phyloP scores from a whole-genome alignment of 495 filamentous ascomycete species.

The Ramalina intermedia region DNA sequence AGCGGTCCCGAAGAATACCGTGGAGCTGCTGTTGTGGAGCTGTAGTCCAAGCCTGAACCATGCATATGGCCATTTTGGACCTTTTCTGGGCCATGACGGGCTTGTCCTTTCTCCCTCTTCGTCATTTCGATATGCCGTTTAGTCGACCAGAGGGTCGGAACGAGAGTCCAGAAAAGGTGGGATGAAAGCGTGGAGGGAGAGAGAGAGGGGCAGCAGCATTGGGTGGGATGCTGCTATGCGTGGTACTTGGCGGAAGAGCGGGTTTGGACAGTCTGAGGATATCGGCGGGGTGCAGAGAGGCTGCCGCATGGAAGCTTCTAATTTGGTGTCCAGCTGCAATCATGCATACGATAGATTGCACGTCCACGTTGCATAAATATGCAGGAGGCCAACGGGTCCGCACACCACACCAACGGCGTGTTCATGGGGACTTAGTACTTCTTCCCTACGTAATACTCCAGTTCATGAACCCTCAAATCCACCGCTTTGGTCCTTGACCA shows the following conservation, averaged over 20 bases:
- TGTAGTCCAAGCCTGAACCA: no score
- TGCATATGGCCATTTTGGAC: neutral
- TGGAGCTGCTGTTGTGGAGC: neutral
- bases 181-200: neutral
- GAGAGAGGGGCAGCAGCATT: neutral
- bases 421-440: neutral
- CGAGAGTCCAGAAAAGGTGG: neutral
- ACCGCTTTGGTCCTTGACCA: neutral
- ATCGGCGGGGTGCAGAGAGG: neutral
- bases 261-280: neutral
- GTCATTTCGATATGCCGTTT: neutral
- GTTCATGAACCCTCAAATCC: neutral
- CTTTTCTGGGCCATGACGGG: neutral
- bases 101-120: neutral
- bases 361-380: no score
- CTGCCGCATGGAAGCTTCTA: neutral
- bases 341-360: no score
- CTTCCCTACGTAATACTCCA: neutral
- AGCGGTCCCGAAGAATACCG: neutral
- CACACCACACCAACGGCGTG: no score
- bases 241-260: constrained; percentile 1
- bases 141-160: neutral
- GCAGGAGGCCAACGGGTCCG: no score
- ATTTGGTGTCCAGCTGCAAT: no score
- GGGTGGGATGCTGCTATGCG: constrained; percentile 1